These are phyloP conservation scores for Pilaira anomala DNA, from an alignment of 192 early-diverging fungal species.

Conservation along the genomic window DNA sequence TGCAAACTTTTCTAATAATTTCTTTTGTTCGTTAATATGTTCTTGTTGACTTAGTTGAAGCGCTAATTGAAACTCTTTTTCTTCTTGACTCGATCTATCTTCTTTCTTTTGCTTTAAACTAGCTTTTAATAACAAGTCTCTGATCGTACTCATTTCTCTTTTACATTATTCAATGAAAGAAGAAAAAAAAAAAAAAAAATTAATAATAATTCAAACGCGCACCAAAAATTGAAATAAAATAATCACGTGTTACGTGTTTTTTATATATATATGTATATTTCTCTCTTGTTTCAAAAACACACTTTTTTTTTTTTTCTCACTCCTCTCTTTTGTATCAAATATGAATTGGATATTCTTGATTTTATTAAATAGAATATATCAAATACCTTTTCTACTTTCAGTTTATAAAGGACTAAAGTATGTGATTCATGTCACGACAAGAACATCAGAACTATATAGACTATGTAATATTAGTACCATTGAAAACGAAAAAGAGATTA, in stretches of 20 bases:
- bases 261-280: no score
- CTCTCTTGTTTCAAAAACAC: no score
- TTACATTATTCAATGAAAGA: no score
- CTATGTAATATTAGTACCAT: conserved; percentile 36
- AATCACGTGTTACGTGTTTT: no score
- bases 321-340: neutral
- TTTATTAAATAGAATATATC: conserved; percentile 48
- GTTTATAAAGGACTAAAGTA: conserved; percentile 57
- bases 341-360: conserved; percentile 47
- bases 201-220: no score
- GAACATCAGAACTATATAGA: conserved; percentile 61
- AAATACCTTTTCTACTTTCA: conserved; percentile 44
- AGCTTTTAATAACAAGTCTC: no score
- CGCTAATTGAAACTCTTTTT: neutral
- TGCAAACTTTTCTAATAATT: neutral
- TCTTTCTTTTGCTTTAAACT: no score
- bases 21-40: neutral
- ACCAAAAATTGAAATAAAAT: no score
- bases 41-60: neutral
- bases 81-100: neutral
- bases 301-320: conserved; percentile 1
- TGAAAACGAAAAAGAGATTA: neutral
- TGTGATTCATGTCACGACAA: conserved; percentile 46
- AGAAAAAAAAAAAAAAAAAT: no score
- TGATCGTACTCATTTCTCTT: no score